A percentile compares a stretch with the other conserved stretches of the same genome.
Conservation (phyloP, 1,139 yeast species). For the Pichia sp. region DNA sequence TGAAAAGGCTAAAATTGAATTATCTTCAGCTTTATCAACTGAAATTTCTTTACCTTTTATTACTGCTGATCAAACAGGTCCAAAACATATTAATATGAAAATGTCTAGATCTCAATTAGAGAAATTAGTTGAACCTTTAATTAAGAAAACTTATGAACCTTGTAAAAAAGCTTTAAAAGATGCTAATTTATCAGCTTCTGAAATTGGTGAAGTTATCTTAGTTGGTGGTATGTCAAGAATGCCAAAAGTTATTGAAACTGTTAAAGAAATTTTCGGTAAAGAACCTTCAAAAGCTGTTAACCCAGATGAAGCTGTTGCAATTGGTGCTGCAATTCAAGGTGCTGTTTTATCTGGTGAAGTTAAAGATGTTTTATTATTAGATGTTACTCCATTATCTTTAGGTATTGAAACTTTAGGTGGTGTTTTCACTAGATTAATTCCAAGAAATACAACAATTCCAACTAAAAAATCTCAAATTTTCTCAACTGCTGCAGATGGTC, state of each 20-base stretch:
- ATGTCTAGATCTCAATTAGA: conserved; percentile 91
- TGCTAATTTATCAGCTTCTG: conserved; percentile 79
- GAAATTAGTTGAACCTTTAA: conserved; percentile 79
- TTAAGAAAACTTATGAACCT: conserved; percentile 92
- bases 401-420: conserved; percentile 99
- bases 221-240: conserved; percentile 99
- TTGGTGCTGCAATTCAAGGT: conserved; percentile 99
- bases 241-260: conserved; percentile 99
- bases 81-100: conserved; percentile 95
- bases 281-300: conserved; percentile 98
- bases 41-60: conserved; percentile 97
- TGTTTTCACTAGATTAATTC: conserved; percentile 93
- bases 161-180: conserved; percentile 98
- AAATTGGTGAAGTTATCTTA: conserved; percentile 87
- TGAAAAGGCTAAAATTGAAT: conserved; percentile 98
- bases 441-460: conserved; percentile 97
- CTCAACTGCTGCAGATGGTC: conserved; percentile 99
- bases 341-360: conserved; percentile 98
- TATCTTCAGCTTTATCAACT: conserved; percentile 88
- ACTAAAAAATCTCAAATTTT: conserved; percentile 95
- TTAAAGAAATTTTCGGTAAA: conserved; percentile 83
- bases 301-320: conserved; percentile 99
- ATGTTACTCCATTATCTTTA: conserved; percentile 93
- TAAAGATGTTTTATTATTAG: conserved; percentile 87
- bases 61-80: conserved; percentile 94